phyloP scores from a whole-genome alignment of 345 rosid genomes.

The Melastoma malabathricum region DNA sequence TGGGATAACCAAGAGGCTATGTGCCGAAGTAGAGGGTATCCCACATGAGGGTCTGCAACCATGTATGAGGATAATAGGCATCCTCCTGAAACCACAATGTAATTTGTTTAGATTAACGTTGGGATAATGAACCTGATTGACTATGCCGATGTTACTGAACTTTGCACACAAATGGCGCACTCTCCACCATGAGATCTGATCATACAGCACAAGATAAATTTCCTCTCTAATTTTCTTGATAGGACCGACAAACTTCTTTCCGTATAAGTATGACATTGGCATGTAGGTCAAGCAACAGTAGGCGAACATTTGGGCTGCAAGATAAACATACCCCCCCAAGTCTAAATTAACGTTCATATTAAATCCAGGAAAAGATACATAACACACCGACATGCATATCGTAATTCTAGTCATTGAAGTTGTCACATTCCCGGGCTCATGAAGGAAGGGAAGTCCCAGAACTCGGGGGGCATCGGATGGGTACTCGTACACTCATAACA shows the following conservation, averaged over 20 bases:
- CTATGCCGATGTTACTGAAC: slow-evolving; percentile 12
- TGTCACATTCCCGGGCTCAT: slow-evolving; percentile 35
- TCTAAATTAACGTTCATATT: neutral
- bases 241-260: slow-evolving; percentile 45
- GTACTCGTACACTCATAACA: slow-evolving; percentile 41
- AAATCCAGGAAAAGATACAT: no score
- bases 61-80: slow-evolving; percentile 43
- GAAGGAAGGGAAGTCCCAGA: slow-evolving; percentile 46
- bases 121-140: neutral
- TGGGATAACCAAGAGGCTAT: slow-evolving; percentile 23
- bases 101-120: neutral
- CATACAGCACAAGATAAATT: slow-evolving; percentile 32
- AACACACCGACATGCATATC: no score
- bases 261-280: slow-evolving; percentile 68
- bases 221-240: slow-evolving; percentile 38
- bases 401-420: neutral
- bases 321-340: neutral
- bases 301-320: slow-evolving; percentile 53
- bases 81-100: slow-evolving; percentile 29
- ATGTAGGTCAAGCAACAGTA: slow-evolving; percentile 48
- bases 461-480: slow-evolving; percentile 67
- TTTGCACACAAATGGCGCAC: slow-evolving; percentile 35
- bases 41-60: slow-evolving; percentile 46
- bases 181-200: slow-evolving; percentile 37
- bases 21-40: slow-evolving; percentile 31